phyloP scores from a whole-genome alignment of 192 early-diverging fungal species.

The Lunasporangiospora selenospora region DNA sequence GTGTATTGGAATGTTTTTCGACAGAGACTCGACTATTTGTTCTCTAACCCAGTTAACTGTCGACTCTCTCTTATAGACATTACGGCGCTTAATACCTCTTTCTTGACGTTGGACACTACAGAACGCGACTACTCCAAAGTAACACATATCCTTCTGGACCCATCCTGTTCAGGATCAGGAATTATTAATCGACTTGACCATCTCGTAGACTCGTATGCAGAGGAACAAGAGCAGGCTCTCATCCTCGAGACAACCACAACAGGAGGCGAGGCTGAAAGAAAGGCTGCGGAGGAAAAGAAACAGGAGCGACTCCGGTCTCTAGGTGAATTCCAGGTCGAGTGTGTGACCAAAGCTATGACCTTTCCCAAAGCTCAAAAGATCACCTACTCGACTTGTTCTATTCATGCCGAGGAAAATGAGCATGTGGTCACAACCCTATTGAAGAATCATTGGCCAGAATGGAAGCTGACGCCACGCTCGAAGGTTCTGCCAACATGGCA shows the following conservation, averaged over 20 bases:
- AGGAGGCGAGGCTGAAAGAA: slow-evolving; percentile 38
- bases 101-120: slow-evolving; percentile 82
- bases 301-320: slow-evolving; percentile 72
- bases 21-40: no score
- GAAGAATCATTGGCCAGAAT: slow-evolving; percentile 42
- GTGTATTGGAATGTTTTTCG: not conserved
- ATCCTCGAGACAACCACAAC: slow-evolving; percentile 45
- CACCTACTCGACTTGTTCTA: slow-evolving; percentile 97
- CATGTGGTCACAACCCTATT: slow-evolving; percentile 85
- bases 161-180: slow-evolving; percentile 95
- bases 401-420: slow-evolving; percentile 93
- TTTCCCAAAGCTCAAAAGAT: slow-evolving; percentile 87
- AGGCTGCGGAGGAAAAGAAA: slow-evolving; percentile 35
- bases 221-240: slow-evolving; percentile 38
- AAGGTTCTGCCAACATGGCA: slow-evolving; percentile 83
- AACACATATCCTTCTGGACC: slow-evolving; percentile 92
- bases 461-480: slow-evolving; percentile 61
- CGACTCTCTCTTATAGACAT: slow-evolving; percentile 74
- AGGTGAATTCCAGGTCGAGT: slow-evolving; percentile 85
- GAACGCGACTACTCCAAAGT: slow-evolving; percentile 73
- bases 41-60: no score
- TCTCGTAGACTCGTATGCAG: slow-evolving; percentile 72
- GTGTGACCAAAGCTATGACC: slow-evolving; percentile 85
- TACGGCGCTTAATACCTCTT: slow-evolving; percentile 70
- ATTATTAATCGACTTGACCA: slow-evolving; percentile 91